Conservation (phyloP, 2,329 filamentous ascomycete genomes). For the Neonectria coccinea region DNA sequence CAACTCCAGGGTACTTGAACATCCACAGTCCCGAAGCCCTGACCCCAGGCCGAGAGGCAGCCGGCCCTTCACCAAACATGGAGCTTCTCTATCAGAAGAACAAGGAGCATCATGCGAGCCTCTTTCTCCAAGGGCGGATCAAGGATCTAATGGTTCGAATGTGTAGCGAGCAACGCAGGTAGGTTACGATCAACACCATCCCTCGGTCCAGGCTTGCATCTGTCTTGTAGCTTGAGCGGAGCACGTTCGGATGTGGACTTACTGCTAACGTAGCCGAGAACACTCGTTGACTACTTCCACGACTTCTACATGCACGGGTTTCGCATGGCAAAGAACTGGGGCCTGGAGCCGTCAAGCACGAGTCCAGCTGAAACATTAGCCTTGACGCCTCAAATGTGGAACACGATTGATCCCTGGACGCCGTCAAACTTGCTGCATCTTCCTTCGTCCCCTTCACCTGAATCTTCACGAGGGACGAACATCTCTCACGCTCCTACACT, state of each 20-base stretch:
- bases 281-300: slow-evolving; percentile 30
- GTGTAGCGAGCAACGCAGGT: slow-evolving; percentile 25
- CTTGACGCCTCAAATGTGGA: no score
- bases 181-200: background rate
- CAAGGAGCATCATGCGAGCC: background rate
- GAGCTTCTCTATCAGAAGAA: slow-evolving; percentile 25
- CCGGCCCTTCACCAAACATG: slow-evolving; percentile 23
- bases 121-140: slow-evolving; percentile 25
- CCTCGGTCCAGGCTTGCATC: no score
- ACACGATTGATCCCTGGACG: no score
- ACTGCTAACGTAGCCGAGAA: background rate
- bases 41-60: background rate
- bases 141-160: slow-evolving; percentile 19
- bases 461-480: background rate
- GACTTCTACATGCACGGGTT: slow-evolving; percentile 30
- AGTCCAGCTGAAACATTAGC: no score
- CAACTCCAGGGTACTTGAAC: slow-evolving; percentile 26
- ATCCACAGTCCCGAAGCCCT: slow-evolving; percentile 16
- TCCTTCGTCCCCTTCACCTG: background rate
- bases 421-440: background rate
- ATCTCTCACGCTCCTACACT: background rate
- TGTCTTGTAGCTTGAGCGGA: no score
- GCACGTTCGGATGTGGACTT: no score
- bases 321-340: slow-evolving; percentile 17
- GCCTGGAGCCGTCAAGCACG: background rate